Percentiles rank a stretch among this genome's conserved stretches.
Evolutionary conservation across 257 asterid genomes (phyloP).

Genomic region (Jacaranda copaia): DNA sequence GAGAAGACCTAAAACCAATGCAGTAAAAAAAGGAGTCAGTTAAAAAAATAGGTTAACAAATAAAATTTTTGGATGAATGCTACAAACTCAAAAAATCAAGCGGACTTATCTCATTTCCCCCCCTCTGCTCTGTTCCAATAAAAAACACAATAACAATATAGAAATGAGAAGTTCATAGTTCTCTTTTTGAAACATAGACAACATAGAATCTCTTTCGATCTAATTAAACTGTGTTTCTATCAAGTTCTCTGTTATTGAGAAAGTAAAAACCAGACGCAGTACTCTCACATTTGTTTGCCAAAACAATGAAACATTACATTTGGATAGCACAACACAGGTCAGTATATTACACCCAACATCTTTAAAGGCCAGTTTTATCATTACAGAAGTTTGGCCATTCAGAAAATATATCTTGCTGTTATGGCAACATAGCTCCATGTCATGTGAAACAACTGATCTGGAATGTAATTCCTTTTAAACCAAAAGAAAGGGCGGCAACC

Average conservation of each 20-base stretch:
- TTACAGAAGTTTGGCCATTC: neutral
- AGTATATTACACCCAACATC: constrained; percentile 6
- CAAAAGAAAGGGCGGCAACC: constrained; percentile 10
- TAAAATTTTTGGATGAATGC: neutral
- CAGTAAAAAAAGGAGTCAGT: no score
- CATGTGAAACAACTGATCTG: constrained; percentile 17
- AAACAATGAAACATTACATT: constrained; percentile 2
- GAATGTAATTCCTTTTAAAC: neutral
- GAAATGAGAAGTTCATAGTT: neutral
- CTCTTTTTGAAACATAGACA: neutral
- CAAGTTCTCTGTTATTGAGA: neutral
- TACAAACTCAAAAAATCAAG: neutral
- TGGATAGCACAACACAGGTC: constrained; percentile 5
- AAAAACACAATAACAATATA: neutral
- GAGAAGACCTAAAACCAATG: no score
- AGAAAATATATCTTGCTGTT: constrained; percentile 5
- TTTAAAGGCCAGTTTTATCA: constrained; percentile 13
- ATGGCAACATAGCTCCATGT: constrained; percentile 13
- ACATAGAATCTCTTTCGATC: neutral
- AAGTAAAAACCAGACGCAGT: neutral
- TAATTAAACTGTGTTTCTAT: neutral
- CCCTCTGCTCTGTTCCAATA: neutral
- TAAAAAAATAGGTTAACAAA: neutral
- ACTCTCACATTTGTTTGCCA: neutral
- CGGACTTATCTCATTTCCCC: no score